Evolutionary conservation across 2,329 filamentous ascomycete genomes (phyloP), one percentile per base, ranked within the genome.

Genomic region (Biscogniauxia marginata): DNA sequence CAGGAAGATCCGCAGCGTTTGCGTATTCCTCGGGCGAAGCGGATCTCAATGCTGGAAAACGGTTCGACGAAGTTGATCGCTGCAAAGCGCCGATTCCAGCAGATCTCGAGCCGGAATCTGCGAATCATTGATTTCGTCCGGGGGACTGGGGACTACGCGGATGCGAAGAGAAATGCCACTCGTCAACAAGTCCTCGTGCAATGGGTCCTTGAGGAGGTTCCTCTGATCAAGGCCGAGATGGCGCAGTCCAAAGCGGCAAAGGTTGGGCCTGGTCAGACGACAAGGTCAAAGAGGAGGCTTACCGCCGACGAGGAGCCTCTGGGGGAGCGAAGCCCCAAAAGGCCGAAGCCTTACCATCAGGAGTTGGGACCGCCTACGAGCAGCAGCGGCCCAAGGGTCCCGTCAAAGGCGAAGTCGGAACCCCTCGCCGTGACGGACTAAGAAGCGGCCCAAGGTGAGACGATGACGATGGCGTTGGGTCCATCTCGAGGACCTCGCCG

Each of bases 151-250:
- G 23, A 24, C 7, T 49, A 49, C 47, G 21, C 3, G 4, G 47
- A 57, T 46, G 54, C 59, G 18, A 66, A 61, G 54, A 50, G 30
- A 8, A 22, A 64, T 52, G 60, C 47, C 53, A 43, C 52, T 39
- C 54, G 58, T 46, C 64, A 65, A 7, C 39, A 44, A 7, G 53
- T 61, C 24, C 58, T 65, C 23, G 52, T 68, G 39, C 60, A 60
- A 61, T 71, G 70, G 70, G 63, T 66, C 34, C 45, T 69, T 47
- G 54, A 67, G 22, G 68, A 72, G 53, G 43, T 70, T 51, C 62
- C 63, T 23, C 51, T 69, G 34, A 62, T 72, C 46, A 64, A 70
- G 52, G 61, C 62, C 46, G 64, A 70, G 57, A 53, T 67, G 58
- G 49, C 3, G 4, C 47, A 3, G 22, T 24, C 22, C 47, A 24